phyloP scores from a whole-genome alignment of 306 rosid genomes.

The Dalbergia cochinchinensis region DNA sequence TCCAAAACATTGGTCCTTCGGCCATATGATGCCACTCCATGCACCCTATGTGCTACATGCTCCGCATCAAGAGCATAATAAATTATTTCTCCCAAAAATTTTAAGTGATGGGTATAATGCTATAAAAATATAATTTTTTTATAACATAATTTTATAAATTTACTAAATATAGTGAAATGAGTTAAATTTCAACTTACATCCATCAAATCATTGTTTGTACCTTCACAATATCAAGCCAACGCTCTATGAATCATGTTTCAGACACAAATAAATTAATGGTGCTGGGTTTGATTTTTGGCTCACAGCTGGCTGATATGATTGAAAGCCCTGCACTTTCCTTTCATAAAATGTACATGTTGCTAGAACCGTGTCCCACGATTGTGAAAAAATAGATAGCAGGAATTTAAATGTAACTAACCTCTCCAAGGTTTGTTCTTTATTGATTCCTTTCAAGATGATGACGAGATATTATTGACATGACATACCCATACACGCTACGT shows the following conservation, averaged over 20 bases:
- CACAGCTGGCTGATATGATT: conserved; percentile 41
- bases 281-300: conserved; percentile 4
- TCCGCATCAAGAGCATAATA: too few relatives aligned
- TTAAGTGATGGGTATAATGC: too few relatives aligned
- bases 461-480: not conserved
- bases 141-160: too few relatives aligned
- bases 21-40: too few relatives aligned
- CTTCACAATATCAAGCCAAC: too few relatives aligned
- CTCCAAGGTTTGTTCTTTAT: conserved; percentile 17
- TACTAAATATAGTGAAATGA: too few relatives aligned
- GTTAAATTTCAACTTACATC: too few relatives aligned
- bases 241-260: not conserved
- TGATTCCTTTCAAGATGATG: not conserved
- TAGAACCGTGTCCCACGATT: conserved; percentile 16
- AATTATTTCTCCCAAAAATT: too few relatives aligned
- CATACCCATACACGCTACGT: not conserved
- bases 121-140: not conserved
- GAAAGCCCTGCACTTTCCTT: conserved; percentile 14
- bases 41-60: too few relatives aligned
- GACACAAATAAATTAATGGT: not conserved
- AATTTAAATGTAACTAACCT: not conserved
- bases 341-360: conserved; percentile 12
- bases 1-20: too few relatives aligned
- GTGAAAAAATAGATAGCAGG: conserved; percentile 11
- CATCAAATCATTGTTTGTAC: too few relatives aligned